These are phyloP conservation scores for Didymella pinodella DNA, from an alignment of 2,329 filamentous ascomycete species.

Conservation along the genomic window DNA sequence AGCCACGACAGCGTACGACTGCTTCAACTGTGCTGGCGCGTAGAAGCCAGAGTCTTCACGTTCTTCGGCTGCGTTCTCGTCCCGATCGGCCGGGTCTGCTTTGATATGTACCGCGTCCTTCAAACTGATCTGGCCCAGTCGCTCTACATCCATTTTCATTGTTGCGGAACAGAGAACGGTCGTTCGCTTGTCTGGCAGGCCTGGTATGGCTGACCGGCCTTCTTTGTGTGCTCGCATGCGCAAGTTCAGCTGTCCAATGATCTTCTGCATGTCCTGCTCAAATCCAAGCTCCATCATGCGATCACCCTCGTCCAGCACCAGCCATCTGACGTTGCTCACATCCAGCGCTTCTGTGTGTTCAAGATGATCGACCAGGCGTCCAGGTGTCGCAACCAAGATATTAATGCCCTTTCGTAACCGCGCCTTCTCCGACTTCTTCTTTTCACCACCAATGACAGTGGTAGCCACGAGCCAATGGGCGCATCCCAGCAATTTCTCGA, in stretches of 20 bases:
- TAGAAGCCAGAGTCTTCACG: constrained; percentile 67
- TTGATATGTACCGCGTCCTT: constrained; percentile 91
- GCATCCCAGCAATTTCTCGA: constrained; percentile 85
- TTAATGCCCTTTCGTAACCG: constrained; percentile 92
- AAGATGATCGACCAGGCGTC: constrained; percentile 87
- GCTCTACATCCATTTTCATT: constrained; percentile 97
- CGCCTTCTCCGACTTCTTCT: constrained; percentile 88
- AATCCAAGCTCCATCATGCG: constrained; percentile 98
- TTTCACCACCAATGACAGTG: constrained; percentile 77
- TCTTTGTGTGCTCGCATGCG: constrained; percentile 67
- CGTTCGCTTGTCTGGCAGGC: constrained; percentile 77
- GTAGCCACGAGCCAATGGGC: constrained; percentile 94
- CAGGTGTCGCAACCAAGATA: constrained; percentile 93
- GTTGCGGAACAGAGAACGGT: constrained; percentile 96
- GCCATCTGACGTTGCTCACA: constrained; percentile 88
- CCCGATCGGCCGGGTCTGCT: constrained; percentile 65
- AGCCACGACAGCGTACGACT: constrained; percentile 86
- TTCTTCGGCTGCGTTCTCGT: constrained; percentile 55
- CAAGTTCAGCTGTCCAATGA: constrained; percentile 79
- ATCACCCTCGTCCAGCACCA: constrained; percentile 95
- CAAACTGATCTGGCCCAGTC: constrained; percentile 90
- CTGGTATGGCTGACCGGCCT: constrained; percentile 66
- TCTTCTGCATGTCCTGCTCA: constrained; percentile 88
- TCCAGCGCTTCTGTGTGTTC: constrained; percentile 90
- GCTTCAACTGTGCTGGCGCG: constrained; percentile 91